Conservation (phyloP, 768 basidiomycete species). For the Suillus lakei region DNA sequence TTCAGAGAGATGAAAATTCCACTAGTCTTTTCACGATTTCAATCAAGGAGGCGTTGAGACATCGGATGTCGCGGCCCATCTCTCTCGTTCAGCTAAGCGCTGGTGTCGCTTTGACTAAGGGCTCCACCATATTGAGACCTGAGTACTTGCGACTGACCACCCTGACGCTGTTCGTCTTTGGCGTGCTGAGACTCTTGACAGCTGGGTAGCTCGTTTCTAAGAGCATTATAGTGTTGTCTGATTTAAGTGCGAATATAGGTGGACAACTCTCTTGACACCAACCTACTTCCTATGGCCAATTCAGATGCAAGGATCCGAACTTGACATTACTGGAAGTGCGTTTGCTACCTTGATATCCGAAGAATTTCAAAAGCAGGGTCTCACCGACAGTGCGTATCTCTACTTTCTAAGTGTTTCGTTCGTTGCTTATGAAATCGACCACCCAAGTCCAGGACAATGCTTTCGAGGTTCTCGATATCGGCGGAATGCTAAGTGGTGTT, state of each 20-base stretch:
- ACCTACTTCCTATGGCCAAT: constrained; percentile 4
- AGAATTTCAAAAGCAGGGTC: constrained; percentile 10
- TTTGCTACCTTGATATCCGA: constrained; percentile 6
- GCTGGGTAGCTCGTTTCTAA: constrained; percentile 15
- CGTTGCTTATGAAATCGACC: not conserved
- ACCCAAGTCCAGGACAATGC: constrained; percentile 18
- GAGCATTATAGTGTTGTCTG: not conserved
- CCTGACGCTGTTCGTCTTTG: constrained; percentile 14
- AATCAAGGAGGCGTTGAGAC: constrained; percentile 21
- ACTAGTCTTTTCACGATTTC: not conserved
- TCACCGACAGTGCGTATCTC: constrained; percentile 7
- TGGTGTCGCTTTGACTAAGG: constrained; percentile 14
- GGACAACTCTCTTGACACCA: constrained; percentile 19
- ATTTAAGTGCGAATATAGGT: constrained; percentile 12
- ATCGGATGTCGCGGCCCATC: constrained; percentile 16
- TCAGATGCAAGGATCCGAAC: constrained; percentile 8
- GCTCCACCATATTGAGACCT: constrained; percentile 4
- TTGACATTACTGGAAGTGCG: constrained; percentile 14
- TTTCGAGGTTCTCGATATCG: constrained; percentile 15
- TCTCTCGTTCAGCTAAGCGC: constrained; percentile 17
- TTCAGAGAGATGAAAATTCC: not conserved
- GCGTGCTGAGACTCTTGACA: constrained; percentile 16
- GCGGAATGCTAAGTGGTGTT: constrained; percentile 21
- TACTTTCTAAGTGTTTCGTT: not conserved
- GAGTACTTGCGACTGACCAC: constrained; percentile 4